Evolutionary conservation across 176 grass and related monocot genomes (phyloP), one percentile per base, ranked within the genome.

Genomic region (Aechmea fasciata): DNA sequence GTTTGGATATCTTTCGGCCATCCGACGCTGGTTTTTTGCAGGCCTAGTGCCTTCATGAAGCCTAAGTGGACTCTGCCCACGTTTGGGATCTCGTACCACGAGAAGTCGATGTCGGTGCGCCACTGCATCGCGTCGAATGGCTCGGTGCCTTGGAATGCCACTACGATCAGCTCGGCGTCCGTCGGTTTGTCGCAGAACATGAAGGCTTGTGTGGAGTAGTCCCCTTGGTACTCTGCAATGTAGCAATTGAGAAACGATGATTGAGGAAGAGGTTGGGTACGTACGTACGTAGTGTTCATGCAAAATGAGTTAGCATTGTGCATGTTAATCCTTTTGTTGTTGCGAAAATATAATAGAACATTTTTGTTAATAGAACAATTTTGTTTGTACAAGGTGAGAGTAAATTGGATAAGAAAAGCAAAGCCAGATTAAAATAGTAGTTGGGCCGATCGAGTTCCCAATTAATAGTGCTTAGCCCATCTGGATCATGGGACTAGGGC

Each of bases 31-130:
- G 28, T 69, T 9, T 3, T 72, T 52, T 89, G 85, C 66, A 96
- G 24, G 5, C 85, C 85, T 11, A 91, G 75, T 14, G 88, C 88
- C 84, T 87, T 91, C 76, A 96, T 71, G 76, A 91, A 96, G 23
- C 88, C 85, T 9, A 69, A 72, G 49, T 91, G 85, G 57, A 96
- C 24, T 72, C 77, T 84, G 72, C 88, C 88, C 2, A 79, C 61
- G 0, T 72, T 69, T 0, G 70, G 73, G 61, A 96, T 63, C 71
- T 68, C 67, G 69, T 83, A 91, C 78, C 85, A 89, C 15, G 88
- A 91, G 67, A 91, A 85, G 78, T 96, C 91, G 7, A 96, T 52
- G 73, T 96, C 88, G 20, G 67, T 75, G 82, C 78, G 80, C 92
- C 88, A 96, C 54, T 96, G 83, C 52, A 75, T 51, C 28, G 81